Evolutionary conservation across 2,329 filamentous ascomycete species (phyloP).

Genomic region (Aspergillus transmontanensis): DNA sequence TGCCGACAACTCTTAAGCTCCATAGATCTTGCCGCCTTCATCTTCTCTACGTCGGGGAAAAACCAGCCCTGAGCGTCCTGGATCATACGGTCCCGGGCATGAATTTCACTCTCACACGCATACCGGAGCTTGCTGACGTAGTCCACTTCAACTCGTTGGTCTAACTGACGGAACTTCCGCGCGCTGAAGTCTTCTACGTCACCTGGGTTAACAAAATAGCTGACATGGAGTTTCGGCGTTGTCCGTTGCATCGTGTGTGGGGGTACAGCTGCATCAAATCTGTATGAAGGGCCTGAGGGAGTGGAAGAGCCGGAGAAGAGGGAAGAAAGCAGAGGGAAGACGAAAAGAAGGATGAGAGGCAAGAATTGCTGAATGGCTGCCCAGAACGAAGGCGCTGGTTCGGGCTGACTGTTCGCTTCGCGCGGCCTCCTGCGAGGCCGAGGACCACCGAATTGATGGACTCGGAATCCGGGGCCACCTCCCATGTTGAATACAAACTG

Average conservation of each 20-base stretch:
- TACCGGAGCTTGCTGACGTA: conserved; percentile 68
- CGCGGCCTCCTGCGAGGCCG: conserved; percentile 75
- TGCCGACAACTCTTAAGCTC: conserved; percentile 62
- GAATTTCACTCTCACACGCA: conserved; percentile 74
- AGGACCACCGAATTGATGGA: conserved; percentile 91
- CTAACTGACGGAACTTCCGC: conserved; percentile 72
- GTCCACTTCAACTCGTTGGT: conserved; percentile 73
- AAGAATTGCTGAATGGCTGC: conserved; percentile 72
- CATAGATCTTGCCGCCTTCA: conserved; percentile 69
- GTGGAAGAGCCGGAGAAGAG: conserved; percentile 65
- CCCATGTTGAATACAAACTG: conserved; percentile 96
- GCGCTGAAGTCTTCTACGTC: conserved; percentile 73
- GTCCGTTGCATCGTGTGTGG: conserved; percentile 75
- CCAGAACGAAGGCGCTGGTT: conserved; percentile 53
- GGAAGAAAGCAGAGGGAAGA: conserved; percentile 80
- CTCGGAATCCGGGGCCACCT: conserved; percentile 84
- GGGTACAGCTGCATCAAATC: conserved; percentile 70
- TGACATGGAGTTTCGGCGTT: conserved; percentile 70
- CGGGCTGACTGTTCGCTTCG: conserved; percentile 59
- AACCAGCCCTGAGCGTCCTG: conserved; percentile 88
- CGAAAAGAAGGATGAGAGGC: conserved; percentile 84
- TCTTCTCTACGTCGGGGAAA: conserved; percentile 75
- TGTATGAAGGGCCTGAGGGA: conserved; percentile 67
- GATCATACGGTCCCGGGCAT: conserved; percentile 65
- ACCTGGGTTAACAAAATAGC: conserved; percentile 81